A percentile compares a stretch with the other conserved stretches of the same genome.
Conservation (phyloP, 345 rosid species). For the Passiflora organensis region DNA sequence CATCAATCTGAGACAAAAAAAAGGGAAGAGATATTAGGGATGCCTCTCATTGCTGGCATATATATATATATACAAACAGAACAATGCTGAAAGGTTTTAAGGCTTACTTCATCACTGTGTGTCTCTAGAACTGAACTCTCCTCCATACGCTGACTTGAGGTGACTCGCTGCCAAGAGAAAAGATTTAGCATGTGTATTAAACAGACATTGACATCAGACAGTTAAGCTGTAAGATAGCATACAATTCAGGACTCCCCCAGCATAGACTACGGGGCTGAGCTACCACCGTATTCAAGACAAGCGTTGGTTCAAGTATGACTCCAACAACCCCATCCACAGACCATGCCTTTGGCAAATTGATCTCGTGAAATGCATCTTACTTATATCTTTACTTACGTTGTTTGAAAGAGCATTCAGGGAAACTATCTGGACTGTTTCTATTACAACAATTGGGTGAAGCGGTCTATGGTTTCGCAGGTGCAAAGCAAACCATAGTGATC, state of each 20-base stretch:
- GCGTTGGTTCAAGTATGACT: neutral
- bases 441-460: neutral
- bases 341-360: no score
- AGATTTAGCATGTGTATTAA: slow-evolving; percentile 10
- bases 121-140: slow-evolving; percentile 93
- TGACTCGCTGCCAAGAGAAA: slow-evolving; percentile 63
- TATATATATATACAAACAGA: neutral
- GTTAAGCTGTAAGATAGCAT: slow-evolving; percentile 11
- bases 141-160: slow-evolving; percentile 77
- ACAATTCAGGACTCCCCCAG: slow-evolving; percentile 2
- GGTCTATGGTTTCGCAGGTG: neutral
- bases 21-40: neutral
- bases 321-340: neutral
- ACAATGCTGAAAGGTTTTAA: slow-evolving; percentile 13
- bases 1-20: slow-evolving; percentile 52
- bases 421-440: no score
- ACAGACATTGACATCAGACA: slow-evolving; percentile 5
- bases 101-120: slow-evolving; percentile 55
- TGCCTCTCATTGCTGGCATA: neutral
- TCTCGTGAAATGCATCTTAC: no score
- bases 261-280: neutral
- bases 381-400: no score
- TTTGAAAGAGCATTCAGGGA: no score
- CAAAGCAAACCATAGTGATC: no score
- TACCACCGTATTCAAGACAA: neutral